A percentile compares a stretch with the other conserved stretches of the same genome.
These are phyloP conservation scores for Cylindricascospora bacillispora DNA, from an alignment of 1,139 yeast species.

Conservation along the genomic window DNA sequence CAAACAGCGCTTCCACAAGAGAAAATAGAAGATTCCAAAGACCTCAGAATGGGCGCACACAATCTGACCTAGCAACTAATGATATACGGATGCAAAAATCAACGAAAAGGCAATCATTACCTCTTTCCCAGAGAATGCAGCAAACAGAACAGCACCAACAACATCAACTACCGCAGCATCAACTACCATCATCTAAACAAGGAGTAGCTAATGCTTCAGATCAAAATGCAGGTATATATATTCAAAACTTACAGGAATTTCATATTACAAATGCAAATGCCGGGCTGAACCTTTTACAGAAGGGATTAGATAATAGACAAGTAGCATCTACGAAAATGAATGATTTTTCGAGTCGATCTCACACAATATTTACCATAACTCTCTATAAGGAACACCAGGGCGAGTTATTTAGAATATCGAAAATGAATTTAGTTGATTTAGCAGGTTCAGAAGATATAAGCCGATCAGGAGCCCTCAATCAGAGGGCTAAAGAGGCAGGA, in stretches of 20 bases:
- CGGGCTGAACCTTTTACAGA: slow-evolving; percentile 40
- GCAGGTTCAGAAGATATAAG: slow-evolving; percentile 68
- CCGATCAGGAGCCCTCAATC: slow-evolving; percentile 45
- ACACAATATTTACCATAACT: slow-evolving; percentile 55
- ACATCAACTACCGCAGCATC: slow-evolving; percentile 1
- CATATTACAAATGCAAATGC: slow-evolving; percentile 39
- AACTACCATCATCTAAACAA: slow-evolving; percentile 1
- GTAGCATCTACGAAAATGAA: slow-evolving; percentile 63
- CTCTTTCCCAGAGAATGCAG: neutral
- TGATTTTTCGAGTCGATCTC: slow-evolving; percentile 59
- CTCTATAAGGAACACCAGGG: slow-evolving; percentile 35
- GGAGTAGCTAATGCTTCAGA: neutral
- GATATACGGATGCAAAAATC: neutral
- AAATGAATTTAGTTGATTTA: slow-evolving; percentile 63
- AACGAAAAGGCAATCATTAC: neutral
- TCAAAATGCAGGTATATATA: slow-evolving; percentile 14
- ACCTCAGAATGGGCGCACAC: too few species aligned
- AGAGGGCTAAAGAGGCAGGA: slow-evolving; percentile 57
- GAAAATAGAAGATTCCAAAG: too few species aligned
- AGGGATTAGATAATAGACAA: slow-evolving; percentile 45
- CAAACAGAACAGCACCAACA: neutral
- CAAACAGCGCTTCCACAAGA: neutral
- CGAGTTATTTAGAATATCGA: slow-evolving; percentile 40
- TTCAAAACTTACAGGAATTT: slow-evolving; percentile 47
- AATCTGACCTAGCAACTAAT: too few species aligned